A percentile compares a stretch with the other conserved stretches of the same genome.
Evolutionary conservation across 2,329 filamentous ascomycete species (phyloP).

Genomic region (Ramularia endophylla): DNA sequence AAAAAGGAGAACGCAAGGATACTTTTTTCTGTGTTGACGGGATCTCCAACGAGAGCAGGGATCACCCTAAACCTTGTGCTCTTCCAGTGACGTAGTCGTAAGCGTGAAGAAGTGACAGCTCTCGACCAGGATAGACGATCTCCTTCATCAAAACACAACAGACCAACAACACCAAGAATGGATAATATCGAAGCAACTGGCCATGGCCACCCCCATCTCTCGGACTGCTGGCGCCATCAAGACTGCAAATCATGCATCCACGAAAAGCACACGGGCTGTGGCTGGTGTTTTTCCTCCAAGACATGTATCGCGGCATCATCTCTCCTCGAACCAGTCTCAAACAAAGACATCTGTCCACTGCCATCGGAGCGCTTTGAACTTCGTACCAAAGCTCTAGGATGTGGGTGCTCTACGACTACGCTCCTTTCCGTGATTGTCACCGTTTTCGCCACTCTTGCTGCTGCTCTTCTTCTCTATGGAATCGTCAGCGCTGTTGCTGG

Average conservation of each 20-base stretch:
- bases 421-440: slow-evolving; percentile 40
- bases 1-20: neutral
- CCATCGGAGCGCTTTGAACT: slow-evolving; percentile 42
- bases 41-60: too few relatives aligned
- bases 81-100: too few relatives aligned
- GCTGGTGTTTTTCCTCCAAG: slow-evolving; percentile 40
- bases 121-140: neutral
- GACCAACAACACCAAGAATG: neutral
- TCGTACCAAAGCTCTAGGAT: slow-evolving; percentile 39
- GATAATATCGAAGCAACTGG: neutral
- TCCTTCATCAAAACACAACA: neutral
- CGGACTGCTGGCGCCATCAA: slow-evolving; percentile 28
- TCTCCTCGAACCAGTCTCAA: slow-evolving; percentile 36
- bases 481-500: slow-evolving; percentile 14
- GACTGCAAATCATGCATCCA: slow-evolving; percentile 28
- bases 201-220: slow-evolving; percentile 6
- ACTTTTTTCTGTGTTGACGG: neutral
- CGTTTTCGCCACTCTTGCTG: slow-evolving; percentile 37
- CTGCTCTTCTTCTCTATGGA: slow-evolving; percentile 32
- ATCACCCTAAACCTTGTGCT: too few relatives aligned
- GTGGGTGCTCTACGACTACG: slow-evolving; percentile 42
- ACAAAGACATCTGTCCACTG: slow-evolving; percentile 28
- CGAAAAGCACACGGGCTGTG: slow-evolving; percentile 29
- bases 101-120: too few relatives aligned
- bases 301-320: slow-evolving; percentile 40